Base-by-base conservation (phyloP, 257 asterid species). In the Solanum chilense region DNA sequence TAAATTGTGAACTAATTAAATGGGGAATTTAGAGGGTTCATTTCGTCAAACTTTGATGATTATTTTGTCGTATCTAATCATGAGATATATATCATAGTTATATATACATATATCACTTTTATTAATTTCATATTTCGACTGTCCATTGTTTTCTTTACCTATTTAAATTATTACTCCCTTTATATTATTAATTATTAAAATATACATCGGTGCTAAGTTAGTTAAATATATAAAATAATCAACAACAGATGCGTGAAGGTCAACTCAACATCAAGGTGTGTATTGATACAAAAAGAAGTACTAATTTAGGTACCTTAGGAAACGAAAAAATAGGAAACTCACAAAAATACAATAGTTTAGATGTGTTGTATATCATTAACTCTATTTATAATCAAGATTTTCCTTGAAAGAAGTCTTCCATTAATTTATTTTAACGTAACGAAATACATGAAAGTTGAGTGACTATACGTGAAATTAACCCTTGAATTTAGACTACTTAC, bases 401-500 rank as follows among this genome's bases (percentile, higher is more conserved):
- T 49, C 9, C 60, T 49, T 2, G 60, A 9, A 49, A 49, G 60
- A 49, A 49, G 23, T 49, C 23, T 49, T 49, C 23, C 60, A 16
- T 49, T 2, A 49, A 49, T 49, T 49, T 49, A 49, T 49, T 49
- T 15, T 49, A 49, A 58, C 1, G 66, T 20, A 58, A 58, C 2
- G 25, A 58, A 20, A 58, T 3, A 20, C 12, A 20, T 58, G 0
- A 9, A 58, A 58, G 5, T 58, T 31, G 23, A 16, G 60, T 58
- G 66, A 58, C 12, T 1, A 21, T 58, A 12, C 4, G 13, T 21
- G 68, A 58, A 9, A 58, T 89, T 88, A 49, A 49, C 9, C 23
- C 60, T 49, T 3, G 23, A 49, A 49, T 49, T 49, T 49, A 0
- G 60, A 49, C 60, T 16, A 16, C 60, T 15, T 49, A 92, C 98